A percentile compares a stretch with the other conserved stretches of the same genome.
These are phyloP conservation scores for Ceraceosorus bombacis DNA, from an alignment of 1,284 basidiomycete species.

Conservation along the genomic window DNA sequence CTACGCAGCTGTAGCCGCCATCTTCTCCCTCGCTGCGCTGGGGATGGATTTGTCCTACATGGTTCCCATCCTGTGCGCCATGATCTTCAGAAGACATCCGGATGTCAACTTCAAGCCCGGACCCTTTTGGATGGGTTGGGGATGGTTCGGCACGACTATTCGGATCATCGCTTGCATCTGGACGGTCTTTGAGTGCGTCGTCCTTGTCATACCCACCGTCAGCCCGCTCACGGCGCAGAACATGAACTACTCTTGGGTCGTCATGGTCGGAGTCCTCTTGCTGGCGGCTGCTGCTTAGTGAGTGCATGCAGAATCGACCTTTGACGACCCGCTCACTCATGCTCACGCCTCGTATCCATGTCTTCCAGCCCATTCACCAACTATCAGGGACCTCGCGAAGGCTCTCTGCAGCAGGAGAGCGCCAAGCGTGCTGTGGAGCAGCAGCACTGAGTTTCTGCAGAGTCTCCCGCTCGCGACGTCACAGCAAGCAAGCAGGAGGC, in stretches of 20 bases:
- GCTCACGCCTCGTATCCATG: no score
- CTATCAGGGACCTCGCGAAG: not conserved
- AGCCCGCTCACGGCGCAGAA: slow-evolving; percentile 22
- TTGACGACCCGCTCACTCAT: no score
- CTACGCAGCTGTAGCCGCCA: slow-evolving; percentile 38
- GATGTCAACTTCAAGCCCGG: slow-evolving; percentile 74
- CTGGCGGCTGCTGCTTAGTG: slow-evolving; percentile 50
- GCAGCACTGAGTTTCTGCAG: no score
- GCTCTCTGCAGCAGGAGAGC: not conserved
- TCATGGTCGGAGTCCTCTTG: slow-evolving; percentile 50
- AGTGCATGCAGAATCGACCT: slow-evolving; percentile 51
- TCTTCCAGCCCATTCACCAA: not conserved
- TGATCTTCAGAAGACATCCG: slow-evolving; percentile 68
- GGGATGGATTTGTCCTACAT: slow-evolving; percentile 64
- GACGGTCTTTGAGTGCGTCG: slow-evolving; percentile 49
- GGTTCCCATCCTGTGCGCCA: slow-evolving; percentile 53
- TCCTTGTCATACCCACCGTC: slow-evolving; percentile 34
- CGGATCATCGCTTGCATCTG: slow-evolving; percentile 62
- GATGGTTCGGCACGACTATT: slow-evolving; percentile 59
- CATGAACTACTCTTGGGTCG: slow-evolving; percentile 44
- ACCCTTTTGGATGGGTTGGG: slow-evolving; percentile 77
- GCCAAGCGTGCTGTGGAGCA: no score
- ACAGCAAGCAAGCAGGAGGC: no score
- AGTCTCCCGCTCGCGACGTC: no score
- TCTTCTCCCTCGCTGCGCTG: slow-evolving; percentile 57